Percentiles rank a stretch among this genome's conserved stretches.
Evolutionary conservation across 2,329 filamentous ascomycete genomes (phyloP).

Genomic region (Alternaria brassicicola): DNA sequence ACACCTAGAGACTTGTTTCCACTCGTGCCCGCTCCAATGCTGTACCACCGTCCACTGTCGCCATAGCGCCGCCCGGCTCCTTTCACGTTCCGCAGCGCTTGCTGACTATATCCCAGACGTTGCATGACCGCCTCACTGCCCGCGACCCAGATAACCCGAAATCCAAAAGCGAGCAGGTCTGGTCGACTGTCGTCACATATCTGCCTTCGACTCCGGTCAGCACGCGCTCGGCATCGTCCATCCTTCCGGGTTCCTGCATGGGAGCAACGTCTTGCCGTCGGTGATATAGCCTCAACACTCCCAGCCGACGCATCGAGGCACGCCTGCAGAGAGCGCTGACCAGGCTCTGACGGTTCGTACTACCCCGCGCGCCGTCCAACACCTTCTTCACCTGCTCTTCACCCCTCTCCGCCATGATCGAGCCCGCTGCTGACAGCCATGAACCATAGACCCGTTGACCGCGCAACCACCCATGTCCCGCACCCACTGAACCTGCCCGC

Average conservation of each 20-base stretch:
- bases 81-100: conserved; percentile 33
- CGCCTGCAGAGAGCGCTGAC: conserved; percentile 39
- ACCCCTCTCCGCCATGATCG: conserved; percentile 15
- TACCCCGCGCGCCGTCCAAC: conserved; percentile 35
- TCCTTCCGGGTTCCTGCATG: conserved; percentile 28
- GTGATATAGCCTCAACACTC: conserved; percentile 33
- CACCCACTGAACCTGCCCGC: conserved; percentile 24
- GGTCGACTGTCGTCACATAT: conserved; percentile 4
- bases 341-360: conserved; percentile 45
- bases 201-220: conserved; percentile 18
- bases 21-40: conserved; percentile 40
- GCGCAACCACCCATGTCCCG: conserved; percentile 36
- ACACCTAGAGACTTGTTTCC: conserved; percentile 42
- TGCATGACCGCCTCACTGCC: conserved; percentile 27
- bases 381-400: conserved; percentile 16
- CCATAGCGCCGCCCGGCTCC: conserved; percentile 34
- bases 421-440: conserved; percentile 43
- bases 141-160: conserved; percentile 17
- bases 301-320: conserved; percentile 37
- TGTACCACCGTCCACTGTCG: conserved; percentile 45
- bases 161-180: conserved; percentile 9
- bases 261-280: conserved; percentile 22
- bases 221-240: conserved; percentile 28
- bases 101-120: conserved; percentile 41
- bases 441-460: conserved; percentile 34